These are phyloP conservation scores for Globisporangium cylindrosporum DNA, from an alignment of 352 stramenopile genomes.

Conservation along the genomic window DNA sequence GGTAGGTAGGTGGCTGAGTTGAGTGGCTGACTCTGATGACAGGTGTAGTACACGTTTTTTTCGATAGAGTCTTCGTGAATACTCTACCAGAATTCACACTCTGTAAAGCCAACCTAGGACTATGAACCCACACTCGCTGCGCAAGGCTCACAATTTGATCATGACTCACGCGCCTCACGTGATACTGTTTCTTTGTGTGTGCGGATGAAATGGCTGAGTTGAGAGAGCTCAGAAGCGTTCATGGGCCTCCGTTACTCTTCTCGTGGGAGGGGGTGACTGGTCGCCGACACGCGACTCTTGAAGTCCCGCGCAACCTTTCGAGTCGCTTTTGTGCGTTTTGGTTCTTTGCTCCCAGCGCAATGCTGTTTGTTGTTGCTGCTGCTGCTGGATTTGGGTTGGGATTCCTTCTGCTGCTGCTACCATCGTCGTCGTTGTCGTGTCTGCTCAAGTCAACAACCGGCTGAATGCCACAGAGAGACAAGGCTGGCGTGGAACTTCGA, in stretches of 20 bases:
- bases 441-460: slow-evolving; percentile 3
- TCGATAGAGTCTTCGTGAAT: neutral
- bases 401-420: neutral
- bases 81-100: neutral
- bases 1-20: neutral
- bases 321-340: slow-evolving; percentile 6
- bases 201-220: neutral
- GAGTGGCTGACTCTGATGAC: neutral
- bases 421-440: neutral
- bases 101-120: neutral
- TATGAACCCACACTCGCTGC: neutral
- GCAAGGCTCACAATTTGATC: neutral
- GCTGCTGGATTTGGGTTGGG: neutral
- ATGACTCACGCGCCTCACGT: neutral
- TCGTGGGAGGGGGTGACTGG: neutral
- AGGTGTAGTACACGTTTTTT: neutral
- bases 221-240: neutral
- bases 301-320: slow-evolving; percentile 11
- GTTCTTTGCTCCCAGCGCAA: neutral
- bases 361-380: neutral
- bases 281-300: slow-evolving; percentile 5
- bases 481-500: neutral
- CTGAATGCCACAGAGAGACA: neutral
- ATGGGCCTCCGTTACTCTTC: neutral
- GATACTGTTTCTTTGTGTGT: neutral